A percentile compares a stretch with the other conserved stretches of the same genome.
Evolutionary conservation across 2,329 filamentous ascomycete species (phyloP).

Genomic region (Colletotrichum australisinense): DNA sequence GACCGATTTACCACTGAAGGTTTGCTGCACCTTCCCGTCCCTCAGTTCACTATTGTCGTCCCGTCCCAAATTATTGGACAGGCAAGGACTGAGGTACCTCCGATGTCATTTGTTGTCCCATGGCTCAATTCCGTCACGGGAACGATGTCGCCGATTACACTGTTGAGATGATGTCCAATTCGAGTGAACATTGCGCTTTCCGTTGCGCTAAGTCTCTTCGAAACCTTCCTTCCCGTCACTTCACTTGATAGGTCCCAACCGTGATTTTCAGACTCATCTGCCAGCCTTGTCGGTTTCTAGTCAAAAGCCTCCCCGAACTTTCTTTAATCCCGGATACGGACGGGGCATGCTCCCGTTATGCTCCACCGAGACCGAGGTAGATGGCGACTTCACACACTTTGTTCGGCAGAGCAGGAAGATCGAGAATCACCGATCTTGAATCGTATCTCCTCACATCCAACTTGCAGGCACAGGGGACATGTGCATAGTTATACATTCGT

Average conservation of each 20-base stretch:
- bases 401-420: background rate
- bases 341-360: background rate
- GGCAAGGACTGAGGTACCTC: background rate
- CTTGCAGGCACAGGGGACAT: background rate
- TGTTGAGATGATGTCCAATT: background rate
- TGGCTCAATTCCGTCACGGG: background rate
- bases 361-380: conserved; percentile 7
- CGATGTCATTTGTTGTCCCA: background rate
- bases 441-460: background rate
- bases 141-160: background rate
- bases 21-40: background rate
- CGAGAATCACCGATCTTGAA: background rate
- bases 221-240: conserved; percentile 10
- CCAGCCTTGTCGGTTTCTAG: conserved; percentile 9
- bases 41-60: background rate
- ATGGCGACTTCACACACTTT: conserved; percentile 13
- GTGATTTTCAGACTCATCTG: background rate
- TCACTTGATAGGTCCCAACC: background rate
- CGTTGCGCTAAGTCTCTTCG: background rate
- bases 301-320: conserved; percentile 18
- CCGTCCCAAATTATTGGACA: background rate
- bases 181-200: conserved; percentile 9
- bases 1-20: background rate
- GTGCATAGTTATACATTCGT: background rate
- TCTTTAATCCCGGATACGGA: background rate